Conservation (phyloP, 495 filamentous ascomycete genomes). For the Tirmania nivea region DNA sequence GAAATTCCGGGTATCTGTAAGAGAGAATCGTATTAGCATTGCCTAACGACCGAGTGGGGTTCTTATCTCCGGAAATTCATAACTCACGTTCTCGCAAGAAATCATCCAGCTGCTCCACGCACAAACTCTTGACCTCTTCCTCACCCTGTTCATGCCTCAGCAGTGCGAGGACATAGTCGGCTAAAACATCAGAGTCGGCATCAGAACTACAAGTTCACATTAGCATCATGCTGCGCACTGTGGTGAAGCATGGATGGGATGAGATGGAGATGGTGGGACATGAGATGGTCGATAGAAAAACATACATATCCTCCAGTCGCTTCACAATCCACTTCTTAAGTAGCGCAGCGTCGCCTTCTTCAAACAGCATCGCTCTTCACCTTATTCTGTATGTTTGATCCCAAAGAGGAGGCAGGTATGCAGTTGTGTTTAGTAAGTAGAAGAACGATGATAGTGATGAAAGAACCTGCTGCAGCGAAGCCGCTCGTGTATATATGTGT, state of each 20-base stretch:
- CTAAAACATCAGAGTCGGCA: conserved; percentile 83
- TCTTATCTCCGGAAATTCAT: conserved; percentile 1
- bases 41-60: not conserved
- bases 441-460: no score
- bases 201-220: conserved; percentile 41
- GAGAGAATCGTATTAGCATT: no score
- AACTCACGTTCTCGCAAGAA: conserved; percentile 62
- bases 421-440: no score
- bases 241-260: not conserved
- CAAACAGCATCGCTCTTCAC: conserved; percentile 41
- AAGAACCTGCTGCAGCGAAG: no score
- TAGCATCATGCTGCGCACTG: not conserved
- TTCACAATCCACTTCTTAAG: conserved; percentile 81
- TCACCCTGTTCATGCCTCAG: conserved; percentile 56
- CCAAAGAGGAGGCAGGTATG: no score
- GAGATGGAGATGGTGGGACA: no score
- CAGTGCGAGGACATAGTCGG: conserved; percentile 88
- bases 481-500: no score
- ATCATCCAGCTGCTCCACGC: conserved; percentile 60
- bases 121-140: conserved; percentile 49
- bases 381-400: not conserved
- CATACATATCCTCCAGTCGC: conserved; percentile 77
- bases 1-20: conserved; percentile 45
- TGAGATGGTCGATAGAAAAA: not conserved
- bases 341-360: conserved; percentile 47